Evolutionary conservation across 148 eudicot genomes (phyloP), one percentile per base, ranked within the genome.

Genomic region (Nepenthes gracilis): DNA sequence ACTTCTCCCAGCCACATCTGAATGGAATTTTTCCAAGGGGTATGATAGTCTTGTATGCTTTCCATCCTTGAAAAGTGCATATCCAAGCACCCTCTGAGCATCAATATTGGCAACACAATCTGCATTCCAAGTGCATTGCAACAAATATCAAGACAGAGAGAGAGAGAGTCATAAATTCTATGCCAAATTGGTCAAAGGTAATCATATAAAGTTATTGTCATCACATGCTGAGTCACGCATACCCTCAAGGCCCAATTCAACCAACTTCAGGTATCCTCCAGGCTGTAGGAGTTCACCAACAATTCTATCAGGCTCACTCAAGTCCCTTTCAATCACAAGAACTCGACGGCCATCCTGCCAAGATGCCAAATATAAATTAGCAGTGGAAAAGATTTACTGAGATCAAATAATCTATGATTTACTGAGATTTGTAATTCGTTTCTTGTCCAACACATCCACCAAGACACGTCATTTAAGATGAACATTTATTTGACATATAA

Each of bases 201-300:
- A 3, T 8, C 8, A 40, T 8, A 40, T 14, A 55, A 10, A 55
- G 37, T 8, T 4, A 8, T 7, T 32, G 11, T 6, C 58, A 55
- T 55, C 9, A 55, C 58, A 32, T 32, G 35, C 58, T 55, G 14
- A 55, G 43, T 32, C 23, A 54, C 40, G 38, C 78, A 60, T 80
- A 87, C 95, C 95, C 63, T 84, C 81, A 64, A 87, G 83, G 64
- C 90, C 95, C 69, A 87, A 64, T 70, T 87, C 95, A 11, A 85
- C 58, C 66, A 87, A 57, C 64, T 87, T 84, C 60, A 87, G 67
- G 50, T 87, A 87, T 55, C 95, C 95, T 64, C 95, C 95, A 32
- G 95, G 95, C 52, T 87, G 95, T 47, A 87, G 77, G 14, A 87
- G 78, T 67, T 87, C 95, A 53, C 95, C 90, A 55, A 82, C 95